These are phyloP conservation scores for Puccinia polysora DNA, from an alignment of 1,284 basidiomycete species.

Conservation along the genomic window DNA sequence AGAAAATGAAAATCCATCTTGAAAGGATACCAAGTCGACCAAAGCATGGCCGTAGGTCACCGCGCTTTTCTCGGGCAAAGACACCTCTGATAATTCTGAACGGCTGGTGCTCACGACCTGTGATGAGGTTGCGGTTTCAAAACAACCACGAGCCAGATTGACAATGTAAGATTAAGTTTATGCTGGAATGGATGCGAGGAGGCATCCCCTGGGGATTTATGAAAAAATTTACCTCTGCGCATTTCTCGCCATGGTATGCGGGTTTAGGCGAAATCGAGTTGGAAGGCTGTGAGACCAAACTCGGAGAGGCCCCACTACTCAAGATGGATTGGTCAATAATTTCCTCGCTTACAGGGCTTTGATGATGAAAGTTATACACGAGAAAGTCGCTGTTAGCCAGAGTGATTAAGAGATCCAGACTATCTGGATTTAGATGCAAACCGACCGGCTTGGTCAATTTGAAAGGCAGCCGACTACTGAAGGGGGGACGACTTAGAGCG, in stretches of 20 bases:
- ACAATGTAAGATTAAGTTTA: too few species aligned
- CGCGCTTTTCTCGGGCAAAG: too few species aligned
- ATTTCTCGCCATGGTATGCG: too few species aligned
- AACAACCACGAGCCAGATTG: too few species aligned
- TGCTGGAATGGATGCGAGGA: too few species aligned
- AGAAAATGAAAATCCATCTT: background rate
- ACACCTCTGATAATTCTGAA: background rate
- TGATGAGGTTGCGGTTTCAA: too few species aligned
- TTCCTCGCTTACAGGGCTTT: background rate
- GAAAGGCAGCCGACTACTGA: background rate
- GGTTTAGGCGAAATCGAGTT: too few species aligned
- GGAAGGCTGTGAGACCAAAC: background rate
- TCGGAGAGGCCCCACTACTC: background rate
- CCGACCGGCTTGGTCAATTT: conserved; percentile 18
- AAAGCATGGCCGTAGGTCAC: background rate
- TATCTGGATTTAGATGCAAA: conserved; percentile 26
- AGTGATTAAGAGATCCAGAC: conserved; percentile 35
- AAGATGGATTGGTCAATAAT: background rate
- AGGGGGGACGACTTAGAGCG: conserved; percentile 2
- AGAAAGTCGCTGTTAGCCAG: conserved; percentile 10
- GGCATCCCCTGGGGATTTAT: too few species aligned
- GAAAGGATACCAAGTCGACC: conserved; percentile 3
- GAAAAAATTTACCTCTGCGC: too few species aligned
- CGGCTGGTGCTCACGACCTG: too few species aligned
- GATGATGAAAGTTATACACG: conserved; percentile 23